Conservation (phyloP, 257 asterid species). For the Striga asiatica region DNA sequence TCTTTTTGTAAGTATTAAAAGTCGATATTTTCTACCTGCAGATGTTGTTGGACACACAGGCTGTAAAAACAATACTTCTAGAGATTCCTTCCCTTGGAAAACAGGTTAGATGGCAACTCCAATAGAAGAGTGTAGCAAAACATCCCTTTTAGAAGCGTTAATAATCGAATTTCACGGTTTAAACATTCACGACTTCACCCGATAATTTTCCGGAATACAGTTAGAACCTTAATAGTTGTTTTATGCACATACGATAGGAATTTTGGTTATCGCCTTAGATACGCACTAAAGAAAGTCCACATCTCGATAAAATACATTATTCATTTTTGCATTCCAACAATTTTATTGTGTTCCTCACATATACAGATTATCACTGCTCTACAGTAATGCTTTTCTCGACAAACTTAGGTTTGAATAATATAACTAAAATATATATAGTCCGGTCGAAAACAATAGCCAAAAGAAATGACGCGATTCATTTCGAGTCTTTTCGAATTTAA, state of each 20-base stretch:
- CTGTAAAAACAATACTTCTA: constrained; percentile 85
- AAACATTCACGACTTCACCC: neutral
- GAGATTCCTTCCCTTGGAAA: constrained; percentile 91
- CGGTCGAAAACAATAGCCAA: neutral
- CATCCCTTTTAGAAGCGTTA: neutral
- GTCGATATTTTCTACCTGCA: constrained; percentile 31
- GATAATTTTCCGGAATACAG: neutral
- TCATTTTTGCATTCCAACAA: neutral
- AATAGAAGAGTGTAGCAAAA: constrained; percentile 1
- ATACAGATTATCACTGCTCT: neutral
- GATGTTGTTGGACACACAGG: constrained; percentile 98
- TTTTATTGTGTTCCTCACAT: neutral
- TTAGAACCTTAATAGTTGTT: neutral
- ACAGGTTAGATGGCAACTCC: constrained; percentile 46
- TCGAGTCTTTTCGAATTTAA: neutral
- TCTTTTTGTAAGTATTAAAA: constrained; percentile 8
- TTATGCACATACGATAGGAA: neutral
- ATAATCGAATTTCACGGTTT: neutral
- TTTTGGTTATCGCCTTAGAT: neutral
- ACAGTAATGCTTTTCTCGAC: neutral
- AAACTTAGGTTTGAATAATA: neutral
- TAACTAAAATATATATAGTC: neutral
- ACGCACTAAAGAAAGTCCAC: neutral
- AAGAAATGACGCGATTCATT: neutral
- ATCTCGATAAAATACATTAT: neutral